Evolutionary conservation across 306 rosid genomes (phyloP).

Genomic region (Fragaria iinumae): DNA sequence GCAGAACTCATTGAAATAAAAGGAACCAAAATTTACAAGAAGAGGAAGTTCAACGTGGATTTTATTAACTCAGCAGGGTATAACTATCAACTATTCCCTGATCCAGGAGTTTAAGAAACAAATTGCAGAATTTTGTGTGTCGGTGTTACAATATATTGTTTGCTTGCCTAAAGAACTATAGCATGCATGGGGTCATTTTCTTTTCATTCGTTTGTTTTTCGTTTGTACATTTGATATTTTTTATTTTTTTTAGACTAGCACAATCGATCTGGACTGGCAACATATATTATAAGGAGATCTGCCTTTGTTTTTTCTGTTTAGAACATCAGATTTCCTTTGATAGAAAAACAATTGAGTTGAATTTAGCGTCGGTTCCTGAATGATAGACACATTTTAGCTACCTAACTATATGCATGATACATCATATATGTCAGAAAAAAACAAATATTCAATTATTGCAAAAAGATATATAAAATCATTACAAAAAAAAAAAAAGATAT

Average conservation of each 20-base stretch:
- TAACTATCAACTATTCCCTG: no score
- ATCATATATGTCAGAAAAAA: neutral
- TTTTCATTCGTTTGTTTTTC: neutral
- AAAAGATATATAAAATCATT: neutral
- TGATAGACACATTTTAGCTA: neutral
- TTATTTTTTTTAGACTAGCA: neutral
- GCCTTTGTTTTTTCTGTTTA: neutral
- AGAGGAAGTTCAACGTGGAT: no score
- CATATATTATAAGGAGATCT: neutral
- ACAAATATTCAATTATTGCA: constrained; percentile 27
- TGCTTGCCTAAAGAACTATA: neutral
- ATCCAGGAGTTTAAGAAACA: neutral
- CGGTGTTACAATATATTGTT: constrained; percentile 1
- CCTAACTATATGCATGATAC: neutral
- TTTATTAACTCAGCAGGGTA: no score
- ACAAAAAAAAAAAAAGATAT: neutral
- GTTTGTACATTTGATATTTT: neutral
- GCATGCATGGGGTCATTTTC: neutral
- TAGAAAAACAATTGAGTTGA: neutral
- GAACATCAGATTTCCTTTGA: neutral
- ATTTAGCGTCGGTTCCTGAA: constrained; percentile 28
- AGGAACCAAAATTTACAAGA: no score
- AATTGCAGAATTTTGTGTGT: neutral
- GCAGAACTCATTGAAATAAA: no score
- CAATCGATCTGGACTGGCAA: neutral